Percentiles rank a stretch among this genome's conserved stretches.
Conservation (phyloP, 1,284 basidiomycete genomes). For the Prillingera fragicola region DNA sequence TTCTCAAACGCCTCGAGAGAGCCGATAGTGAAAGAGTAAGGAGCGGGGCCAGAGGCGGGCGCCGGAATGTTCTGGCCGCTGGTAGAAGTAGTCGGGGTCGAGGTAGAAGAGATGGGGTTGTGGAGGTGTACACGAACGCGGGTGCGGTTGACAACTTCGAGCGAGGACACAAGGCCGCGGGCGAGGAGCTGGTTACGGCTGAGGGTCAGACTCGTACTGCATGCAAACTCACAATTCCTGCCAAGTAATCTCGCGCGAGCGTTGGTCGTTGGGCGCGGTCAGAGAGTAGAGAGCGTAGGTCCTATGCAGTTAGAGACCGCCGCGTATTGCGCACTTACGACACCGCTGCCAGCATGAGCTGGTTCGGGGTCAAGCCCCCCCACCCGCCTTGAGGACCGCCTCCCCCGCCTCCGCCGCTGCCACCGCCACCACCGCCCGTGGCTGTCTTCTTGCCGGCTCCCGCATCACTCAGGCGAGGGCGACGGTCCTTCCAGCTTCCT, state of each 20-base stretch:
- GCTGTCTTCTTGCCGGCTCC: slow-evolving; percentile 24
- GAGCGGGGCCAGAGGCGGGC: slow-evolving; percentile 44
- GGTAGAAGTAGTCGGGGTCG: slow-evolving; percentile 11
- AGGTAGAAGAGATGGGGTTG: slow-evolving; percentile 32
- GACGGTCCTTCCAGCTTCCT: slow-evolving; percentile 25
- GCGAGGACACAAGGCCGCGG: slow-evolving; percentile 91
- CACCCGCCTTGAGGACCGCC: slow-evolving; percentile 29
- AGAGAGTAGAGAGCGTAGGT: slow-evolving; percentile 42
- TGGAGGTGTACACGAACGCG: slow-evolving; percentile 58
- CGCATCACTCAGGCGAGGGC: slow-evolving; percentile 37
- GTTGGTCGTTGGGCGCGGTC: slow-evolving; percentile 30
- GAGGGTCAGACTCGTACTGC: slow-evolving; percentile 4
- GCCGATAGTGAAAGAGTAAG: slow-evolving; percentile 93
- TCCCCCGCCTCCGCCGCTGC: slow-evolving; percentile 30
- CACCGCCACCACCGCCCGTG: slow-evolving; percentile 31
- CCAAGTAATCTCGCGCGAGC: slow-evolving; percentile 87
- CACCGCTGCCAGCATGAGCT: slow-evolving; percentile 38
- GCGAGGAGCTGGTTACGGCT: slow-evolving; percentile 85
- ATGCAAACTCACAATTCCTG: slow-evolving; percentile 69
- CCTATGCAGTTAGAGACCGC: slow-evolving; percentile 14
- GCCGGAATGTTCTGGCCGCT: slow-evolving; percentile 28
- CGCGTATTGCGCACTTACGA: slow-evolving; percentile 17
- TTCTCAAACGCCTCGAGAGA: slow-evolving; percentile 96
- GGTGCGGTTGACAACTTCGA: slow-evolving; percentile 86
- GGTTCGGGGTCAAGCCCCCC: slow-evolving; percentile 43